Evolutionary conservation across 495 filamentous ascomycete genomes (phyloP).

Genomic region (Pseudoneurospora amorphoporcata): DNA sequence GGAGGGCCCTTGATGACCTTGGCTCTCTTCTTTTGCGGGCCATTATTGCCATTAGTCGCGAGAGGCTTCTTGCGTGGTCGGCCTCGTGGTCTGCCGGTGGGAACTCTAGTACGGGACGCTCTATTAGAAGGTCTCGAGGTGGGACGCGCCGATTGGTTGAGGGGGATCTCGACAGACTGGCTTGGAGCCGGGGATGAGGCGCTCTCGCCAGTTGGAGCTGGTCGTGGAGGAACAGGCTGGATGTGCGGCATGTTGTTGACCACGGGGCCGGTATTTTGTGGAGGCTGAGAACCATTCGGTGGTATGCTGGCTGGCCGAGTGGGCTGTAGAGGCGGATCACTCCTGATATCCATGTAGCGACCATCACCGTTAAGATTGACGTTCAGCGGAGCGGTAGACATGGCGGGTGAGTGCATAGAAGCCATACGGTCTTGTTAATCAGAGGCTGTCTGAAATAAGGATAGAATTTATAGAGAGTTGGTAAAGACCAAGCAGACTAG

Average conservation of each 20-base stretch:
- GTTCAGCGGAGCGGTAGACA: slow-evolving; percentile 15
- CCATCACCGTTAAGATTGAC: slow-evolving; percentile 9
- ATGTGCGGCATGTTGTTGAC: slow-evolving; percentile 2
- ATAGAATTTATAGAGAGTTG: too few species aligned
- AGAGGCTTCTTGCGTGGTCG: slow-evolving; percentile 35
- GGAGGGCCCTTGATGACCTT: slow-evolving; percentile 60
- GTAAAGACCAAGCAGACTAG: too few species aligned
- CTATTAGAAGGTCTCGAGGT: slow-evolving; percentile 23
- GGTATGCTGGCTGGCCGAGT: slow-evolving; percentile 16
- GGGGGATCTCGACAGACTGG: slow-evolving; percentile 5
- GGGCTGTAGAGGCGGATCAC: slow-evolving; percentile 8
- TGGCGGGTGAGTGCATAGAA: slow-evolving; percentile 20
- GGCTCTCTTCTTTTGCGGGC: slow-evolving; percentile 58
- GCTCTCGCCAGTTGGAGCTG: slow-evolving; percentile 3
- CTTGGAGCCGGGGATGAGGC: slow-evolving; percentile 8
- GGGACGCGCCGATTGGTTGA: slow-evolving; percentile 2
- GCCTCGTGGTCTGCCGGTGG: slow-evolving; percentile 36
- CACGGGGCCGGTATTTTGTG: not conserved
- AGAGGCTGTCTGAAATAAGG: too few species aligned
- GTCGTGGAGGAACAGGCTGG: slow-evolving; percentile 2
- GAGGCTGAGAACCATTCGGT: slow-evolving; percentile 5
- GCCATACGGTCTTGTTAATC: too few species aligned
- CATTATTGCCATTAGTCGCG: slow-evolving; percentile 56
- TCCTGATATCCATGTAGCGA: slow-evolving; percentile 12
- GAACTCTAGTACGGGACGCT: slow-evolving; percentile 25